These are phyloP conservation scores for Candida tammaniensis DNA, from an alignment of 805 yeast genomes.

Conservation along the genomic window DNA sequence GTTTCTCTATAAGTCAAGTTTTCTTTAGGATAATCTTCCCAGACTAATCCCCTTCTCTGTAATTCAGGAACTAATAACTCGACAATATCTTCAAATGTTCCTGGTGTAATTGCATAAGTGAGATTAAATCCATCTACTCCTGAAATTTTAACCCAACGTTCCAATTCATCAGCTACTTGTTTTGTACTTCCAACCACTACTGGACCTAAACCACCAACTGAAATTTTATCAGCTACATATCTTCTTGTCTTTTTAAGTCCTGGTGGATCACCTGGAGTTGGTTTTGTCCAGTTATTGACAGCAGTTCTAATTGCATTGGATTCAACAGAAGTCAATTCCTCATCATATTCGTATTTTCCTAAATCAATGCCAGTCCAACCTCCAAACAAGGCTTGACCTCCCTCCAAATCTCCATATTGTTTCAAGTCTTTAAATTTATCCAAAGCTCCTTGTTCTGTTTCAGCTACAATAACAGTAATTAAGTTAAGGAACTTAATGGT, in stretches of 20 bases:
- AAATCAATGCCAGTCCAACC: constrained; percentile 45
- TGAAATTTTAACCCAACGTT: constrained; percentile 36
- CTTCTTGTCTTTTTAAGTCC: constrained; percentile 20
- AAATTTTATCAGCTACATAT: constrained; percentile 26
- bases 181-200: constrained; percentile 31
- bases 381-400: constrained; percentile 38
- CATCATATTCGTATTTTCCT: constrained; percentile 29
- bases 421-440: constrained; percentile 32
- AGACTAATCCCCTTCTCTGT: constrained; percentile 30
- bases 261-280: constrained; percentile 23
- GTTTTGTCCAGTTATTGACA: constrained; percentile 31
- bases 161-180: constrained; percentile 39
- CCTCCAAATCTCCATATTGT: constrained; percentile 35
- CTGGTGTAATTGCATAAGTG: constrained; percentile 35
- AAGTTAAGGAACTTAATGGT: constrained; percentile 35
- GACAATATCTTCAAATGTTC: constrained; percentile 35
- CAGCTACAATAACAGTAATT: constrained; percentile 36
- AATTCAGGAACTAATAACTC: constrained; percentile 37
- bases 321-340: constrained; percentile 28
- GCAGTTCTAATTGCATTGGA: constrained; percentile 30
- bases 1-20: constrained; percentile 37
- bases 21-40: constrained; percentile 36
- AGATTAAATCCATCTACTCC: constrained; percentile 47
- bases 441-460: constrained; percentile 41
- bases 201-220: constrained; percentile 29